Percentiles rank a stretch among this genome's conserved stretches.
These are phyloP conservation scores for Fragaria vesca DNA, from an alignment of 306 rosid genomes.

Conservation along the genomic window DNA sequence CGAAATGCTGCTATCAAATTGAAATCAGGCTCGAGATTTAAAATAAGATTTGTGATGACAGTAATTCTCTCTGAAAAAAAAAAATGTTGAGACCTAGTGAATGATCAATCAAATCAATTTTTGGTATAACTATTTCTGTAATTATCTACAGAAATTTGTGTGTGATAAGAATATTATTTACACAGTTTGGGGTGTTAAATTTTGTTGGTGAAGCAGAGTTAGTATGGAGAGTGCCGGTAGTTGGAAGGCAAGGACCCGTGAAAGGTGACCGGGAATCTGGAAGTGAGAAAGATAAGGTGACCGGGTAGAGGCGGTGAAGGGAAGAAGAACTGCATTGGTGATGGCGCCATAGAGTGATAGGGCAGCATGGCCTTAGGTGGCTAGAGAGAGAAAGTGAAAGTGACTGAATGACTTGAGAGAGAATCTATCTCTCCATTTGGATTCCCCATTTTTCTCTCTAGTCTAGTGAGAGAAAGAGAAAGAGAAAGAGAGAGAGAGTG, in stretches of 20 bases:
- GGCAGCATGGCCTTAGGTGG: constrained; percentile 23
- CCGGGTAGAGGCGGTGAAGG: constrained; percentile 37
- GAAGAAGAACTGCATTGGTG: neutral
- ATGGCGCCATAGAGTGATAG: constrained; percentile 11
- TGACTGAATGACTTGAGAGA: constrained; percentile 13
- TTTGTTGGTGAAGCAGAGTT: neutral
- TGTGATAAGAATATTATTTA: too few species aligned
- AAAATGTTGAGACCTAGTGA: too few species aligned
- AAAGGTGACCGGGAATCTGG: constrained; percentile 43
- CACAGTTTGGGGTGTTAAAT: neutral
- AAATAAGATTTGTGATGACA: too few species aligned
- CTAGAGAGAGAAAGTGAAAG: neutral
- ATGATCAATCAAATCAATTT: too few species aligned
- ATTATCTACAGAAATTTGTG: too few species aligned
- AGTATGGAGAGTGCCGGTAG: constrained; percentile 23
- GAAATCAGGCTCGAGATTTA: too few species aligned
- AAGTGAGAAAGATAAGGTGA: constrained; percentile 29
- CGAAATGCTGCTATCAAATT: too few species aligned
- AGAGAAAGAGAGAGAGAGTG: neutral
- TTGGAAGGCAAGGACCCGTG: constrained; percentile 64
- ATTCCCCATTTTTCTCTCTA: too few species aligned
- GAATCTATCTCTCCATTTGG: constrained; percentile 28
- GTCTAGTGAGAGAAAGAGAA: neutral
- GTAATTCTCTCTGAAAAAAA: too few species aligned
- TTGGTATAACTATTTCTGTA: too few species aligned